phyloP scores from a whole-genome alignment of 495 filamentous ascomycete species.

The Bacidia gigantensis region DNA sequence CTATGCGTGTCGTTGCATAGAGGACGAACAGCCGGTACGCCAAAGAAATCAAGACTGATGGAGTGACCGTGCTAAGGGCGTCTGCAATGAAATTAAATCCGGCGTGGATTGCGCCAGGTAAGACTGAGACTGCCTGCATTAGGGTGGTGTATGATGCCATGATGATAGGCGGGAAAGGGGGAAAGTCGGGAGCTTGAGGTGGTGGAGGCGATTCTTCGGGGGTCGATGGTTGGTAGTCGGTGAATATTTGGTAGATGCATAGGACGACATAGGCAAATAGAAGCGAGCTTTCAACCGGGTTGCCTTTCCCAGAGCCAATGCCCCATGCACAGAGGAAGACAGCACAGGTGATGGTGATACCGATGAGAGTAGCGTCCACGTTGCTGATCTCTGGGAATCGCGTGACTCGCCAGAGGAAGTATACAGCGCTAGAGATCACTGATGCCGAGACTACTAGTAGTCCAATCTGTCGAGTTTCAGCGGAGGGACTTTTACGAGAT shows the following conservation, averaged over 20 bases:
- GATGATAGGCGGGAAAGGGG: constrained; percentile 86
- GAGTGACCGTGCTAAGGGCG: constrained; percentile 84
- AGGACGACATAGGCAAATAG: constrained; percentile 94
- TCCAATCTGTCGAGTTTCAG: constrained; percentile 48
- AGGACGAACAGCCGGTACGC: constrained; percentile 86
- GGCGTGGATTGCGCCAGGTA: constrained; percentile 73
- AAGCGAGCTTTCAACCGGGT: constrained; percentile 88
- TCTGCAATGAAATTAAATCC: constrained; percentile 76
- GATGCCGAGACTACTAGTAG: constrained; percentile 78
- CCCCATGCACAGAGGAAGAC: constrained; percentile 88
- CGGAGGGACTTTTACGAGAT: neutral
- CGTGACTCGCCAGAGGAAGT: constrained; percentile 91
- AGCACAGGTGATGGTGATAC: constrained; percentile 77
- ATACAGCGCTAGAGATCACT: constrained; percentile 82
- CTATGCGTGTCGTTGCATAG: constrained; percentile 91
- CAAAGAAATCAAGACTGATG: constrained; percentile 85
- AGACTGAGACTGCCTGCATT: constrained; percentile 63
- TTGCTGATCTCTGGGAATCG: constrained; percentile 87
- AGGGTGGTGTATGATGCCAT: constrained; percentile 97
- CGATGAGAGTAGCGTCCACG: constrained; percentile 86
- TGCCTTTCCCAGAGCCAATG: constrained; percentile 86
- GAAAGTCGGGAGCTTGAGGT: constrained; percentile 60
- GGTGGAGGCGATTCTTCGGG: constrained; percentile 40
- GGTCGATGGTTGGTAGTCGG: constrained; percentile 77
- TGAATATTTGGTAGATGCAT: constrained; percentile 98